A percentile compares a stretch with the other conserved stretches of the same genome.
phyloP scores from a whole-genome alignment of 2,329 filamentous ascomycete genomes.

The Pseudogymnoascus sp. region DNA sequence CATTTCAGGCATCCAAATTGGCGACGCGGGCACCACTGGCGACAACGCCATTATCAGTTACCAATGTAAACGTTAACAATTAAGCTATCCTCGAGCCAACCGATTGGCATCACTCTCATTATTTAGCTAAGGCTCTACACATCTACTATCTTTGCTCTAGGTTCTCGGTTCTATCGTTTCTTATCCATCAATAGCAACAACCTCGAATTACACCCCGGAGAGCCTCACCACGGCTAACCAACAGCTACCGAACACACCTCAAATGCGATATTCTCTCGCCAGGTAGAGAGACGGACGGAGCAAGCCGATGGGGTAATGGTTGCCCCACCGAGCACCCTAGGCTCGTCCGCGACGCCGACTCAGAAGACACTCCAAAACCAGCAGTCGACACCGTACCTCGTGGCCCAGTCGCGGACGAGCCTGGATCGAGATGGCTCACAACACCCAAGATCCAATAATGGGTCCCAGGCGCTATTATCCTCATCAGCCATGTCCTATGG shows the following conservation, averaged over 20 bases:
- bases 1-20: neutral
- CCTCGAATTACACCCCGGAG: neutral
- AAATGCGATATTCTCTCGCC: neutral
- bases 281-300: slow-evolving; percentile 5
- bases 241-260: neutral
- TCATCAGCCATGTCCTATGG: slow-evolving; percentile 53
- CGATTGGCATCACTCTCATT: neutral
- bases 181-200: neutral
- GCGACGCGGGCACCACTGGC: slow-evolving; percentile 4
- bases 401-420: slow-evolving; percentile 36
- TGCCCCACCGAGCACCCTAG: slow-evolving; percentile 39
- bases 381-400: slow-evolving; percentile 31
- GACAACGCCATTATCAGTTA: slow-evolving; percentile 6
- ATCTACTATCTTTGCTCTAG: neutral
- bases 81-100: neutral
- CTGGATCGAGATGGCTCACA: slow-evolving; percentile 51
- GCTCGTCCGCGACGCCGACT: slow-evolving; percentile 44
- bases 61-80: slow-evolving; percentile 6
- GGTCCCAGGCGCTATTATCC: slow-evolving; percentile 38
- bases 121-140: neutral
- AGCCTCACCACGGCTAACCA: neutral
- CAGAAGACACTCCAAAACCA: slow-evolving; percentile 44
- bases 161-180: neutral
- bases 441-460: slow-evolving; percentile 35
- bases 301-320: slow-evolving; percentile 28